Conservation (phyloP, 176 grass and related monocot species). For the Carex myosuroides region DNA sequence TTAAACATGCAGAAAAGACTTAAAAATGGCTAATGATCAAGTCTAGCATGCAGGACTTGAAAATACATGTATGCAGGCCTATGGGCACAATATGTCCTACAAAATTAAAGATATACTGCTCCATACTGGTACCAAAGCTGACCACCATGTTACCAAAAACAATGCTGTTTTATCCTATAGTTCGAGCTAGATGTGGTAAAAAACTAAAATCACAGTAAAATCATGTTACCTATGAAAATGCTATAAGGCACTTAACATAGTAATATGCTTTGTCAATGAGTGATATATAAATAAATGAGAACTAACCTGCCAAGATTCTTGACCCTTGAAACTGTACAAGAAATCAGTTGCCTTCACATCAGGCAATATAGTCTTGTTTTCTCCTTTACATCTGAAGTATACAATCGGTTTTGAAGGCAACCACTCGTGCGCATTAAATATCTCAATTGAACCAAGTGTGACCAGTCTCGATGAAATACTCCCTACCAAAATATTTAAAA, state of each 20-base stretch:
- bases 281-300: neutral
- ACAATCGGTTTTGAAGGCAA: constrained; percentile 43
- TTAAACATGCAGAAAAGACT: neutral
- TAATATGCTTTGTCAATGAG: neutral
- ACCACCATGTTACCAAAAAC: neutral
- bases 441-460: constrained; percentile 60
- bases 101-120: neutral
- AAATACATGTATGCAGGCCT: neutral
- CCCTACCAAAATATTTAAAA: constrained; percentile 39
- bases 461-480: constrained; percentile 36
- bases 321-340: constrained; percentile 65
- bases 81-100: no score
- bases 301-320: constrained; percentile 97
- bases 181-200: neutral
- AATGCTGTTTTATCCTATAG: neutral
- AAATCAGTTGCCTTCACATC: constrained; percentile 50
- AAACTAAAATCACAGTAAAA: neutral
- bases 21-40: neutral
- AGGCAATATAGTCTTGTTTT: constrained; percentile 57
- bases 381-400: constrained; percentile 62
- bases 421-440: constrained; percentile 65
- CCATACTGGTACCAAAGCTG: neutral
- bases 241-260: neutral
- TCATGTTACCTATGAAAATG: neutral
- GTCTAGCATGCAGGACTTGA: neutral